A percentile compares a stretch with the other conserved stretches of the same genome.
Conservation (phyloP, 169 alveolate species). For the Miamiensis avidus region DNA sequence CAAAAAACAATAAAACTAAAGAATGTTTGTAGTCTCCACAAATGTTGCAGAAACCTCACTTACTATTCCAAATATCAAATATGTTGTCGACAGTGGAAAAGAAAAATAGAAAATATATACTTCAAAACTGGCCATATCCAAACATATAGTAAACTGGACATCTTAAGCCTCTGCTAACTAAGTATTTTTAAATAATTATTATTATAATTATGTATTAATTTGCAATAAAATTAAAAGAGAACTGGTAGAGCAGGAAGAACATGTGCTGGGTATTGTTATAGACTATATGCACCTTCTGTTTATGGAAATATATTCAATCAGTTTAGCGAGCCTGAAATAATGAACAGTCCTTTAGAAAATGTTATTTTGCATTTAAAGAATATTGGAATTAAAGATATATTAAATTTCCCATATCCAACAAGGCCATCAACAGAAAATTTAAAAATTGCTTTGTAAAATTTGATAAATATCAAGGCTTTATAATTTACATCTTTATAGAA, state of each 20-base stretch:
- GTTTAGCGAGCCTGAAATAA: constrained; percentile 87
- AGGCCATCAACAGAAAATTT: constrained; percentile 65
- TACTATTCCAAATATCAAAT: constrained; percentile 96
- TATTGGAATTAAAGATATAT: constrained; percentile 85
- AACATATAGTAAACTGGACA: constrained; percentile 87
- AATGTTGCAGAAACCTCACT: constrained; percentile 99
- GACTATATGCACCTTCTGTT: constrained; percentile 93
- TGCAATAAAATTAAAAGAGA: constrained; percentile 56
- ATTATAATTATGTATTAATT: too few relatives aligned
- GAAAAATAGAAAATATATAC: constrained; percentile 92
- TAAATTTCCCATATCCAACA: constrained; percentile 86
- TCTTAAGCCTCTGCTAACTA: constrained; percentile 71
- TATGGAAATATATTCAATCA: constrained; percentile 79
- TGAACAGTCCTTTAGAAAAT: constrained; percentile 84
- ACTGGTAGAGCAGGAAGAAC: constrained; percentile 99
- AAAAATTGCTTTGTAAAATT: constrained; percentile 57
- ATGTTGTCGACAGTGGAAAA: constrained; percentile 97
- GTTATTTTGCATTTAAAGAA: constrained; percentile 88
- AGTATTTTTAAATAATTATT: not conserved
- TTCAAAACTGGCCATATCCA: constrained; percentile 84
- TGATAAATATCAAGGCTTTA: constrained; percentile 71
- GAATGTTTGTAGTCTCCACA: constrained; percentile 96
- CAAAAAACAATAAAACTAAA: constrained; percentile 85
- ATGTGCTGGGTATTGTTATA: constrained; percentile 98
- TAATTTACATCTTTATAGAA: too few relatives aligned